phyloP scores from a whole-genome alignment of 1,284 basidiomycete species.

The Apiotrichum mycotoxinovorans region DNA sequence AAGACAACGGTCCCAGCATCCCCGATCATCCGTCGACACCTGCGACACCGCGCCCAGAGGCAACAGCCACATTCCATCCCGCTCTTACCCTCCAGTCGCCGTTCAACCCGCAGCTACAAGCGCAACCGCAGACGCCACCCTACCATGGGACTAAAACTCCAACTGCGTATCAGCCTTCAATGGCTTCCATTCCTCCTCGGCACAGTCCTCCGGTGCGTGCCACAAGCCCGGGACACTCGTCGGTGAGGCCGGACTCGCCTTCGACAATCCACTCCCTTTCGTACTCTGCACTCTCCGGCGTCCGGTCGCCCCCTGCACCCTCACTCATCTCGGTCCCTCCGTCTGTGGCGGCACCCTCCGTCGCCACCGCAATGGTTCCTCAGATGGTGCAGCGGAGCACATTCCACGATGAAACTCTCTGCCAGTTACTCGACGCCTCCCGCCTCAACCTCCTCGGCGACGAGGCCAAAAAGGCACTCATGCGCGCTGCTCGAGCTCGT shows the following conservation, averaged over 20 bases:
- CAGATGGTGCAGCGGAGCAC: slow-evolving; percentile 18
- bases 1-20: not conserved
- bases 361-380: not conserved
- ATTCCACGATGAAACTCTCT: slow-evolving; percentile 49
- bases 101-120: no score
- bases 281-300: not conserved
- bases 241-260: not conserved
- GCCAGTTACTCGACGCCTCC: slow-evolving; percentile 46
- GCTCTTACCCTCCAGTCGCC: no score
- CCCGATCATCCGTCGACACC: no score
- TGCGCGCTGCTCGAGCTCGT: slow-evolving; percentile 42
- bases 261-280: not conserved
- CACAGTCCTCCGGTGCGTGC: no score
- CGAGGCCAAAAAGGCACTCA: slow-evolving; percentile 45
- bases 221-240: no score
- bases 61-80: no score
- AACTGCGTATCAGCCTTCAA: no score
- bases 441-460: slow-evolving; percentile 43
- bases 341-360: not conserved
- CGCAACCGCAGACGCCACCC: no score
- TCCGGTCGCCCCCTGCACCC: not conserved
- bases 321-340: not conserved
- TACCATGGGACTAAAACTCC: no score
- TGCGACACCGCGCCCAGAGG: no score
- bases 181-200: no score